phyloP scores from a whole-genome alignment of 2,329 filamentous ascomycete genomes.

The Monosporascus ibericus region DNA sequence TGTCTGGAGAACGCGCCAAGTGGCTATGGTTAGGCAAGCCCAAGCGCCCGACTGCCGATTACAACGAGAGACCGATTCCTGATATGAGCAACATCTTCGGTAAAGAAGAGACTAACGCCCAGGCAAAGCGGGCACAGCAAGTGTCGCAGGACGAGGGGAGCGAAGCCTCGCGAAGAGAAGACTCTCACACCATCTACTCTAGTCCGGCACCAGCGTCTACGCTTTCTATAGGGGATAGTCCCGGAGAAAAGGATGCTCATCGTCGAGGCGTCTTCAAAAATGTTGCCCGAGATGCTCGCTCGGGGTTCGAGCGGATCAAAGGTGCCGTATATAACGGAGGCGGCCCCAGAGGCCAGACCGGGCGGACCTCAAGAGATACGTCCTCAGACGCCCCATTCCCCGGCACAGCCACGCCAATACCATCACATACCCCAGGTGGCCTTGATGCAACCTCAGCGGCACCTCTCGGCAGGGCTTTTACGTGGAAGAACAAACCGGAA shows the following conservation, averaged over 20 bases:
- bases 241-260: constrained; percentile 49
- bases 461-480: constrained; percentile 46
- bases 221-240: constrained; percentile 39
- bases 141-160: constrained; percentile 47
- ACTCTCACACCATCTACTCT: constrained; percentile 37
- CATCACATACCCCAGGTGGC: constrained; percentile 30
- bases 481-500: constrained; percentile 59
- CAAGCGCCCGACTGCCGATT: constrained; percentile 51
- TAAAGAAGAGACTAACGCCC: constrained; percentile 47
- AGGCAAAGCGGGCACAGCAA: constrained; percentile 44
- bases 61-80: constrained; percentile 39
- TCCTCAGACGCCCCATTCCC: constrained; percentile 30
- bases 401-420: constrained; percentile 28
- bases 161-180: constrained; percentile 39
- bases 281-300: constrained; percentile 74
- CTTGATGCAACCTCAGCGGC: constrained; percentile 31
- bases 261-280: constrained; percentile 69
- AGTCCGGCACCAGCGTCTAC: constrained; percentile 38
- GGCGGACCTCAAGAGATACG: constrained; percentile 54
- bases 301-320: constrained; percentile 78
- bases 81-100: constrained; percentile 44
- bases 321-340: constrained; percentile 64
- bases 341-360: constrained; percentile 45
- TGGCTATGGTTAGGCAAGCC: constrained; percentile 95
- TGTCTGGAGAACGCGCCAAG: constrained; percentile 76